Base-by-base conservation (phyloP, 805 yeast genomes). In the Spathaspora passalidarum region DNA sequence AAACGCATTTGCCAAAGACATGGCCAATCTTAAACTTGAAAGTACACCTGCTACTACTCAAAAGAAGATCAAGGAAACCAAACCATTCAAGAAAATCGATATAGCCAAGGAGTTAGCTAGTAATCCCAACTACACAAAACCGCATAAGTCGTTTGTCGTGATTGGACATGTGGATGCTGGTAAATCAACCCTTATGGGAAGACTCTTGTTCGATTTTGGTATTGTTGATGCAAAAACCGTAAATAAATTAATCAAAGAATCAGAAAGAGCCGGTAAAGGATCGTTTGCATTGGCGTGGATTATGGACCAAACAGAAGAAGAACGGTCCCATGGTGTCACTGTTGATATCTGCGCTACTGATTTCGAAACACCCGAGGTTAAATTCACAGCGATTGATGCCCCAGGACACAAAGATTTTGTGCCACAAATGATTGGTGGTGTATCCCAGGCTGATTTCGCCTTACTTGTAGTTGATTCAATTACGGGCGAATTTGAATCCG, bases 91-190 rank as follows among this genome's bases (percentile, higher is more conserved):
- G 47, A 66, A 70, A 42, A 59, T 79, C 9, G 73, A 81, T 53
- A 43, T 81, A 4, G 60, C 55, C 11, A 49, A 63, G 19, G 78
- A 75, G 52, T 50, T 78, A 20, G 43, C 58, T 3, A 52, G 60
- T 8, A 67, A 69, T 51, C 44, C 59, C 9, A 46, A 55, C 5
- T 66, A 58, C 49, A 42, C 52, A 32, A 82, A 81, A 53, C 86
- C 87, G 1, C 76, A 72, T 45, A 65, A 82, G 42, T 78, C 86
- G n/a, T 85, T 85, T 55, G 90, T 86, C 26, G 89, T 87, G 3
- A 84, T 87, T 53, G 94, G 95, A 9, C 95, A 87, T 61, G 92
- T 87, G 5, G 95, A 87, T 62, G 88, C 92, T 0, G 95, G 95
- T 13, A 87, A 87, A 57, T 84, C 90, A 2, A 87, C 95, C 1